Percentiles rank a stretch among this genome's conserved stretches.
Conservation (phyloP, 2,329 filamentous ascomycete genomes). For the Fusarium sp. region DNA sequence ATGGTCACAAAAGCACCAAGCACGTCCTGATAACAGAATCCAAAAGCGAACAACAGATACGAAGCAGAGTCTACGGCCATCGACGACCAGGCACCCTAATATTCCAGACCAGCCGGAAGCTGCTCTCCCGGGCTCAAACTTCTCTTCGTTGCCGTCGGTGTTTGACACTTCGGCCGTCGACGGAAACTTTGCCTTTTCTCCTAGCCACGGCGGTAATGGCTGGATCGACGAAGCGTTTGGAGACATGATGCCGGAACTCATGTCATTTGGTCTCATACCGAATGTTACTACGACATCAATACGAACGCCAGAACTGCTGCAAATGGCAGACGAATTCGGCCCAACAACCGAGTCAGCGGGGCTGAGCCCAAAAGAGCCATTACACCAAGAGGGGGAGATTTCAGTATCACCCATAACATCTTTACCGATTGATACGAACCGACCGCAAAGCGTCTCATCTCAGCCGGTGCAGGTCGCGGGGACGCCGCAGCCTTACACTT, state of each 20-base stretch:
- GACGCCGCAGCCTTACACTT: too few species aligned
- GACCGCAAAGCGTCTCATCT: background rate
- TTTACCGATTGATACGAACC: too few species aligned
- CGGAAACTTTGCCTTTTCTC: fast-evolving
- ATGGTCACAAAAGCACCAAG: background rate
- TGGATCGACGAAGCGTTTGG: background rate
- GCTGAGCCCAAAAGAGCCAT: fast-evolving
- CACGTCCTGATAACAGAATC: fast-evolving
- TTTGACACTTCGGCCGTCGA: fast-evolving
- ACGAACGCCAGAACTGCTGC: background rate
- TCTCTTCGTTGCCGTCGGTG: fast-evolving
- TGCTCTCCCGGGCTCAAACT: fast-evolving
- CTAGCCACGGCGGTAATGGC: fast-evolving
- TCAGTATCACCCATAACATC: fast-evolving
- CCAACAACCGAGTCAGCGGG: fast-evolving
- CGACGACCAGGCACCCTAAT: fast-evolving
- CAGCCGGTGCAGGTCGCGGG: fast-evolving
- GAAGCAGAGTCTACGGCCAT: background rate
- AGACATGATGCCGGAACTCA: background rate
- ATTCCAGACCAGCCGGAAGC: background rate
- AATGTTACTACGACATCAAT: fast-evolving
- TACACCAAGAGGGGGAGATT: fast-evolving
- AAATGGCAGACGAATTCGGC: fast-evolving
- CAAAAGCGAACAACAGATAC: background rate
- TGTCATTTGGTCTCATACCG: background rate